A percentile compares a stretch with the other conserved stretches of the same genome.
These are phyloP conservation scores for Cytauxzoon felis DNA, from an alignment of 169 alveolate genomes.

Conservation along the genomic window DNA sequence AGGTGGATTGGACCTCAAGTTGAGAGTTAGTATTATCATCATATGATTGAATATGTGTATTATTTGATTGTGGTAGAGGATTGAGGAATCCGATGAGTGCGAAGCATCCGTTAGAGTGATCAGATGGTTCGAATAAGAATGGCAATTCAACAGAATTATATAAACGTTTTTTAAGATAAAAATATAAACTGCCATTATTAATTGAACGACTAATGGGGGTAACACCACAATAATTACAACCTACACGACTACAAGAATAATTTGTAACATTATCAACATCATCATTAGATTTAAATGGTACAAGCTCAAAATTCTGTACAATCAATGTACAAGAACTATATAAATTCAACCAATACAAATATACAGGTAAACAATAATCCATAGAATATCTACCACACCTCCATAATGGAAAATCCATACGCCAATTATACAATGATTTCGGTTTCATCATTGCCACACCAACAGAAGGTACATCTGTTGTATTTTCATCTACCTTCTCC, in stretches of 20 bases:
- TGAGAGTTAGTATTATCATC: background rate
- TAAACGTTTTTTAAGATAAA: conserved; percentile 61
- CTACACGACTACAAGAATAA: conserved; percentile 56
- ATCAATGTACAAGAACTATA: conserved; percentile 76
- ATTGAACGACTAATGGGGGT: conserved; percentile 50
- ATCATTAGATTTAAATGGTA: conserved; percentile 67
- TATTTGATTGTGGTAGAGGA: conserved; percentile 51
- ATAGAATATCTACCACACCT: conserved; percentile 73
- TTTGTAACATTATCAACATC: conserved; percentile 3
- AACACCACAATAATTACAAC: conserved; percentile 55
- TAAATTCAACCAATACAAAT: conserved; percentile 83
- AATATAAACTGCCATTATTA: conserved; percentile 48
- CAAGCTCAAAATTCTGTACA: conserved; percentile 78
- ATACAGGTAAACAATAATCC: conserved; percentile 84
- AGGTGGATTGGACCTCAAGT: background rate
- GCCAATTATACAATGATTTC: conserved; percentile 30
- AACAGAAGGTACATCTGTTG: conserved; percentile 4
- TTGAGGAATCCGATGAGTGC: conserved; percentile 83
- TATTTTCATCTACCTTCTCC: conserved; percentile 12
- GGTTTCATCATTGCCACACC: background rate
- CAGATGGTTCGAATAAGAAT: conserved; percentile 80
- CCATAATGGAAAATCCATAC: conserved; percentile 80
- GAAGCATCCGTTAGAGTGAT: conserved; percentile 75
- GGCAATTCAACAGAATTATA: conserved; percentile 73
- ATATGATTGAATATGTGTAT: conserved; percentile 1